These are phyloP conservation scores for Starmerella apis DNA, from an alignment of 805 yeast species.

Conservation along the genomic window DNA sequence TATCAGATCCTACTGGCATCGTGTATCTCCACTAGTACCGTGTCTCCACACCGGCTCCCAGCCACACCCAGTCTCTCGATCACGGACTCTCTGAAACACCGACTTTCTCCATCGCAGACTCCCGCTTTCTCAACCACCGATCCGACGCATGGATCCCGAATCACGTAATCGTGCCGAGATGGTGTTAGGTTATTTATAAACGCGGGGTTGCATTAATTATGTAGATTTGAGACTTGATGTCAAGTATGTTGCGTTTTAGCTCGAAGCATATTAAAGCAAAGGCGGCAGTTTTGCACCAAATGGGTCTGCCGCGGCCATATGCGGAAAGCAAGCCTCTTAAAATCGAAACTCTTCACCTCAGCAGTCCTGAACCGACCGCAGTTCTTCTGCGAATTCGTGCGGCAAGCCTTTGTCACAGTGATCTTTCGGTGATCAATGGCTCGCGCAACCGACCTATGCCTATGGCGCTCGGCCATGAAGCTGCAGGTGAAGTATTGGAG, in stretches of 20 bases:
- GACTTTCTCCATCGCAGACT: too few species aligned
- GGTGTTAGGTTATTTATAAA: neutral
- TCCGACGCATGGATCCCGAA: too few species aligned
- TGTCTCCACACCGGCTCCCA: too few species aligned
- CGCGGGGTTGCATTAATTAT: too few species aligned
- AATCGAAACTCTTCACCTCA: slow-evolving; percentile 79
- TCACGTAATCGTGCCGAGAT: neutral
- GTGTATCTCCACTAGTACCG: too few species aligned
- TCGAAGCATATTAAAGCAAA: slow-evolving; percentile 1
- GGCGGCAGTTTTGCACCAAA: slow-evolving; percentile 19
- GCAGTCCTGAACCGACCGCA: slow-evolving; percentile 91
- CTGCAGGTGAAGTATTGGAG: slow-evolving; percentile 92
- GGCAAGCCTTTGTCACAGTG: slow-evolving; percentile 98
- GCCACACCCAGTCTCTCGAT: too few species aligned
- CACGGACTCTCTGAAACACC: too few species aligned
- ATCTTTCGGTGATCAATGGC: slow-evolving; percentile 91
- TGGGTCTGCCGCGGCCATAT: slow-evolving; percentile 21
- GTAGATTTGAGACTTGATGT: too few species aligned
- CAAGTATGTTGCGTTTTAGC: neutral
- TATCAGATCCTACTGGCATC: too few species aligned
- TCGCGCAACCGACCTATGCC: slow-evolving; percentile 95
- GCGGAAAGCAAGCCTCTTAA: slow-evolving; percentile 43
- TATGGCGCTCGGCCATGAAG: slow-evolving; percentile 89
- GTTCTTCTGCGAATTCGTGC: slow-evolving; percentile 77
- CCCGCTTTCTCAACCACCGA: too few species aligned